Evolutionary conservation across 768 basidiomycete species (phyloP), one percentile per base, ranked within the genome.

Genomic region (Leccinum subgranulosum): DNA sequence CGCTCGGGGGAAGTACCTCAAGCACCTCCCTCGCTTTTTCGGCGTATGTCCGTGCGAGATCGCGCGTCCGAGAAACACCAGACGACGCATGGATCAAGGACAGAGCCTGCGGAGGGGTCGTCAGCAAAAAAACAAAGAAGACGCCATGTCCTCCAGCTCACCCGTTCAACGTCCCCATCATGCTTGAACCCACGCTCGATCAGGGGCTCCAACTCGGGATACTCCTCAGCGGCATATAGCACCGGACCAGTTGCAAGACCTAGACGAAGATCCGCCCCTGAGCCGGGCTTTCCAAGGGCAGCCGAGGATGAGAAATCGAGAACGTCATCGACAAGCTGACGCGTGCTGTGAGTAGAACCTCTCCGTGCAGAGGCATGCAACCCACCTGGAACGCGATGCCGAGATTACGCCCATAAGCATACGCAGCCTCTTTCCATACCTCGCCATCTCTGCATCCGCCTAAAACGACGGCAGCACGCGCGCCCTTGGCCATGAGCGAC

Each of bases 321-420:
- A 34, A 94, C 83, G 68, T 99, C 97, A 69, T 99, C 97, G 49
- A 98, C 88, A 10, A 99, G 87, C 94, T 96, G 49, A n/a, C 19
- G 11, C 48, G 21, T 48, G 25, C 8, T 14, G 49, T 68, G 43
- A 49, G 28, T 23, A 21, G 11, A 21, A n/a, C 11, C 7, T 5
- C 15, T 15, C 4, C 3, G 21, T 8, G 14, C 12, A 33, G 33
- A 14, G 14, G 4, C 28, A 9, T 33, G 12, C 33, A 21, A 72
- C 78, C 54, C 60, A 94, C 94, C 83, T 97, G 95, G 76, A 98
- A 97, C n/a, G 94, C 92, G 59, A 95, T 90, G 3, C 94, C 94
- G 17, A 96, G 66, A 73, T 95, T 93, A 54, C 92, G 81, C 1
- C 93, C 94, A 73, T 92, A 97, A 6, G 85, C 87, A 75, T 96